Evolutionary conservation across 1,139 yeast genomes (phyloP), one percentile per base, ranked within the genome.

Genomic region (Taiozyma sp.): DNA sequence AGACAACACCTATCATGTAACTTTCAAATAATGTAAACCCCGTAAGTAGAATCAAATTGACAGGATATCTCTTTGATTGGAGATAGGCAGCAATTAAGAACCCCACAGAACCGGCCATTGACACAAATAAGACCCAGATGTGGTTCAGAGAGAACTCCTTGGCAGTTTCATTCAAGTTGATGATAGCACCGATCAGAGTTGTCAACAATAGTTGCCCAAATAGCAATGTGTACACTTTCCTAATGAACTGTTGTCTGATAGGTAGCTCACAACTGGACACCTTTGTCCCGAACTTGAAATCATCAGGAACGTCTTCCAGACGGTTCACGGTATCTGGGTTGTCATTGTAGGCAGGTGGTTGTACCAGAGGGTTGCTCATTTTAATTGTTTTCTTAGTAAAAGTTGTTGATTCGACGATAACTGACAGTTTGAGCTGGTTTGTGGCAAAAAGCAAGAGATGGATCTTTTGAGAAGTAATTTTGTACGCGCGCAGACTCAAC

Each of bases 191-290:
- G 24, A 84, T 79, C 14, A 76, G 69, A 23, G 84, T 75, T 0
- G 96, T 87, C 42, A 75, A 70, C 46, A 83, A 65, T 46, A 90
- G 66, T 67, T 90, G 97, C 3, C 78, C 70, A 6, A 84, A 70
- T 48, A 90, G 75, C 51, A 90, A 76, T 4, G 91, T 74, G 67
- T 90, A 90, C 12, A 90, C 97, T 64, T 87, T 87, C 56, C 92
- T 78, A 57, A 88, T 72, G 63, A 90, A 90, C 65, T 84, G 76
- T 60, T 85, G 89, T 58, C 96, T 81, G 41, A 90, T 75, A 10
- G 87, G 81, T 48, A 88, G 72, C 55, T 86, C 89, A 70, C 96
- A 88, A 32, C 87, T 83, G 8, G 91, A 82, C 29, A 90, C 96
- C 52, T 80, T 78, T 10, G 87, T 87, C 36, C 88, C 81, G 68